Percentiles rank a stretch among this genome's conserved stretches.
These are phyloP conservation scores for Colletotrichum navitas DNA, from an alignment of 2,329 filamentous ascomycete genomes.

Conservation along the genomic window DNA sequence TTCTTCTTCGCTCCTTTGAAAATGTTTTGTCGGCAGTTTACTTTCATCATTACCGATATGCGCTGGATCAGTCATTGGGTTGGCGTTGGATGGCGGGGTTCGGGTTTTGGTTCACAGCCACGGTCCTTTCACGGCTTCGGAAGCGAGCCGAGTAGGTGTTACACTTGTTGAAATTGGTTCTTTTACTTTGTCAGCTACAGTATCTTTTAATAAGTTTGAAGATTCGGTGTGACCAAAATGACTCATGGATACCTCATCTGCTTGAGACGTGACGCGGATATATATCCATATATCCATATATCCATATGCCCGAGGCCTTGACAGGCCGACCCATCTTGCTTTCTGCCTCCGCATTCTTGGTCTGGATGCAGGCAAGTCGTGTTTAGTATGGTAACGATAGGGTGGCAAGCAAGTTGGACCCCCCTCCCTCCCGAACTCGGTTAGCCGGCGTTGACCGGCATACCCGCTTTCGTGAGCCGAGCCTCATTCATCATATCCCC, in stretches of 20 bases:
- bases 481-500: slow-evolving; percentile 38
- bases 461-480: background rate
- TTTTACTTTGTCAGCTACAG: background rate
- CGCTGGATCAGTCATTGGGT: background rate
- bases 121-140: slow-evolving; percentile 1
- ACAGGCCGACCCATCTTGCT: background rate
- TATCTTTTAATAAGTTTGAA: background rate
- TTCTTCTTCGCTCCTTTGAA: slow-evolving; percentile 15
- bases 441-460: background rate
- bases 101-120: background rate
- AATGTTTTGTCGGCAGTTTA: background rate
- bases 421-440: background rate
- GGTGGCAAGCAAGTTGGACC: background rate
- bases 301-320: background rate
- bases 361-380: background rate
- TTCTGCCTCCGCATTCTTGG: background rate
- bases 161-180: background rate
- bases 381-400: background rate
- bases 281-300: background rate
- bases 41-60: background rate
- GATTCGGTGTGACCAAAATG: too few relatives aligned
- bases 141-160: background rate
- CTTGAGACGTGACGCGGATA: background rate
- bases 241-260: background rate
- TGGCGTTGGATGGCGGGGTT: background rate